phyloP scores from a whole-genome alignment of 352 stramenopile genomes.

The Phytophthora capsici region DNA sequence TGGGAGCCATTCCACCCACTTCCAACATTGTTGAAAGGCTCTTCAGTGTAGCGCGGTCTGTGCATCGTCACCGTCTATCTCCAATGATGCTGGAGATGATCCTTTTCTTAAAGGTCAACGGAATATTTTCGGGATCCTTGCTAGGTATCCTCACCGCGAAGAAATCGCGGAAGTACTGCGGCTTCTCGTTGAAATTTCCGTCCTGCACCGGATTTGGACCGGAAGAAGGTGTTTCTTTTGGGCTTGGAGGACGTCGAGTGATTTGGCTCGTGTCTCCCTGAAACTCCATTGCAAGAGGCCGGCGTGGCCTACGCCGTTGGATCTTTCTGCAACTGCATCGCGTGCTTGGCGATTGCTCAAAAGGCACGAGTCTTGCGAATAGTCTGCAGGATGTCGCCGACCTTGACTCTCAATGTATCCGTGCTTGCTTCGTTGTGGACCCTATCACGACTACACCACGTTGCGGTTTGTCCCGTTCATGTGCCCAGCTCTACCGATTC shows the following conservation, averaged over 20 bases:
- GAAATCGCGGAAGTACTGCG: slow-evolving; percentile 87
- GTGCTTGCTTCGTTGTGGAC: slow-evolving; percentile 51
- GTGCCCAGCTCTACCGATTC: slow-evolving; percentile 66
- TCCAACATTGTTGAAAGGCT: too few relatives aligned
- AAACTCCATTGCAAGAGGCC: slow-evolving; percentile 82
- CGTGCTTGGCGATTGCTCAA: slow-evolving; percentile 86
- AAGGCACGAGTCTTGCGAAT: slow-evolving; percentile 84
- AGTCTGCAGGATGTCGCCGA: slow-evolving; percentile 80
- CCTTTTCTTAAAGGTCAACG: too few relatives aligned
- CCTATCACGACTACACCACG: slow-evolving; percentile 81
- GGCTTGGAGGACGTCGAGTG: slow-evolving; percentile 39
- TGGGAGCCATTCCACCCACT: too few relatives aligned
- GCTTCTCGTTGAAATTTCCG: slow-evolving; percentile 85
- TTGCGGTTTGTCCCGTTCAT: slow-evolving; percentile 80
- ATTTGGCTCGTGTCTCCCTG: slow-evolving; percentile 41
- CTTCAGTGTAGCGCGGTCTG: too few relatives aligned
- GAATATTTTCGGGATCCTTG: too few relatives aligned
- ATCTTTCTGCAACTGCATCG: slow-evolving; percentile 76
- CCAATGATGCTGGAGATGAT: too few relatives aligned
- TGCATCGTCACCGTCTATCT: too few relatives aligned
- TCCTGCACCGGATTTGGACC: slow-evolving; percentile 75
- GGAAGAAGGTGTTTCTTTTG: slow-evolving; percentile 79
- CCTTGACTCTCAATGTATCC: slow-evolving; percentile 82
- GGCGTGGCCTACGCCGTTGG: slow-evolving; percentile 59
- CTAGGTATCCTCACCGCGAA: slow-evolving; percentile 85